Percentiles rank a stretch among this genome's conserved stretches.
phyloP scores from a whole-genome alignment of 2,329 filamentous ascomycete species.

The Trichoderma pleuroti region DNA sequence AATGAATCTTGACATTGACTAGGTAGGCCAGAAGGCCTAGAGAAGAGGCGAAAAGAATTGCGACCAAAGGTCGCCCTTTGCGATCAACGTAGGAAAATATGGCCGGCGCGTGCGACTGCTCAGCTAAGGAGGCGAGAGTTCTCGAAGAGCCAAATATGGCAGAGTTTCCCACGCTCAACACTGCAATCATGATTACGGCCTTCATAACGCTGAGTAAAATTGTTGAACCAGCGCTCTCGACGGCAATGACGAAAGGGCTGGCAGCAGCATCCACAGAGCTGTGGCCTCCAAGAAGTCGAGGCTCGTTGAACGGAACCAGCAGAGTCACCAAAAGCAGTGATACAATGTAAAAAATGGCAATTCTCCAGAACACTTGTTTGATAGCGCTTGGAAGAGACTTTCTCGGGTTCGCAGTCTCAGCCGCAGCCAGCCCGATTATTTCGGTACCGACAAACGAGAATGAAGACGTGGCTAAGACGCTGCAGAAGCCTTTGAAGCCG shows the following conservation, averaged over 20 bases:
- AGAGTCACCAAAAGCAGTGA: neutral
- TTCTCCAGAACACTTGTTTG: constrained; percentile 10
- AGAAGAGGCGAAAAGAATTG: neutral
- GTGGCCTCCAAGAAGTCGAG: neutral
- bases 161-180: constrained; percentile 5
- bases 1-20: neutral
- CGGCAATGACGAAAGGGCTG: neutral
- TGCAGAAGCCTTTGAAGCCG: constrained; percentile 4
- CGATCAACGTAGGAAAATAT: constrained; percentile 10
- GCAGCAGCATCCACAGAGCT: neutral
- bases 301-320: neutral
- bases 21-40: constrained; percentile 1
- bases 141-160: neutral
- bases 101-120: neutral
- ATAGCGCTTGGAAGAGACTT: constrained; percentile 3
- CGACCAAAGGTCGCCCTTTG: neutral
- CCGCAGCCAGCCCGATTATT: neutral
- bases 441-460: constrained; percentile 8
- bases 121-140: neutral
- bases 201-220: constrained; percentile 8
- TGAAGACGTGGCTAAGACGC: neutral
- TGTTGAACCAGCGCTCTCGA: neutral
- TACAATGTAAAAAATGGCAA: neutral
- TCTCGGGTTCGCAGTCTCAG: neutral
- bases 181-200: neutral